Evolutionary conservation across 768 basidiomycete genomes (phyloP).

Genomic region (Termitomyces sp.): DNA sequence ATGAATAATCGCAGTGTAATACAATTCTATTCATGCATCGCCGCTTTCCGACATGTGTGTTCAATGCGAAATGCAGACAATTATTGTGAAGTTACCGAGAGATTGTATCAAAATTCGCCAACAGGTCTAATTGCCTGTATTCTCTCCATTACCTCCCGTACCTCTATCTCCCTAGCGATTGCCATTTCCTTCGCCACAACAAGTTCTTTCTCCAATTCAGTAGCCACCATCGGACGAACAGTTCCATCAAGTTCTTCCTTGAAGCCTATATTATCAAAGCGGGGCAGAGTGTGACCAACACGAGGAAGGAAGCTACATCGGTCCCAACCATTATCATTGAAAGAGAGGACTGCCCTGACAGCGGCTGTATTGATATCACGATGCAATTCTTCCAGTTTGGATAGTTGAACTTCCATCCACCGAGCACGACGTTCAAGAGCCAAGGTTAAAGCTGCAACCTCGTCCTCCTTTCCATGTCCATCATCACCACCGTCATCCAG

Average conservation of each 20-base stretch:
- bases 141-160: constrained; percentile 71
- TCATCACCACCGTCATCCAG: constrained; percentile 73
- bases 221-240: constrained; percentile 52
- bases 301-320: constrained; percentile 63
- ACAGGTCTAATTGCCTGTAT: constrained; percentile 54
- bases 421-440: constrained; percentile 86
- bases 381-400: constrained; percentile 85
- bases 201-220: constrained; percentile 76
- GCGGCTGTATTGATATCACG: constrained; percentile 89
- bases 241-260: constrained; percentile 42
- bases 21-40: neutral
- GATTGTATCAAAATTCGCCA: constrained; percentile 19
- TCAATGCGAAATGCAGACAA: neutral
- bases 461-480: constrained; percentile 66
- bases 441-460: constrained; percentile 78
- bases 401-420: constrained; percentile 91
- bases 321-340: constrained; percentile 88
- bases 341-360: constrained; percentile 74
- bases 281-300: constrained; percentile 60
- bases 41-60: neutral
- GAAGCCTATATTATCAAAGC: constrained; percentile 66
- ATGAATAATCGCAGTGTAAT: neutral
- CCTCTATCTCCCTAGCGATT: constrained; percentile 68
- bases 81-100: neutral
- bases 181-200: constrained; percentile 68